Conservation (phyloP, 768 basidiomycete species). For the Boletus subparvulus region DNA sequence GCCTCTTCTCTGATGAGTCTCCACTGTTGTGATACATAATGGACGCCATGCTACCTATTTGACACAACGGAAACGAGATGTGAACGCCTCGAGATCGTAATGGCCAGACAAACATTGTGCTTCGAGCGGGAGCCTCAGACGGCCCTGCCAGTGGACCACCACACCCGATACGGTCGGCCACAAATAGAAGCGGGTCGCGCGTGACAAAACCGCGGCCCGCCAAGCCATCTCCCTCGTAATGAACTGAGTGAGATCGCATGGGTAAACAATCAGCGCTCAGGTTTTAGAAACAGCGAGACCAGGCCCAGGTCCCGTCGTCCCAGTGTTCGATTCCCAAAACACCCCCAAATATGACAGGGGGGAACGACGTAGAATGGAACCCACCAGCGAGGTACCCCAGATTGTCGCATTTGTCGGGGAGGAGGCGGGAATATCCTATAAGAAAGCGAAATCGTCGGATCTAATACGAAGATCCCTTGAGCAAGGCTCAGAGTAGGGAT, state of each 20-base stretch:
- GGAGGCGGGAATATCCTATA: neutral
- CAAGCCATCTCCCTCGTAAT: constrained; percentile 19
- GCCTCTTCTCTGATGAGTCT: neutral
- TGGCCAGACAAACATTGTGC: constrained; percentile 1
- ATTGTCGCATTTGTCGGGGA: constrained; percentile 9
- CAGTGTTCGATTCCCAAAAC: neutral
- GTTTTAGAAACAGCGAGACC: constrained; percentile 3
- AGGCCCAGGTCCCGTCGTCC: constrained; percentile 1
- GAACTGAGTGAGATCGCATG: constrained; percentile 18
- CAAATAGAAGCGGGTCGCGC: constrained; percentile 15
- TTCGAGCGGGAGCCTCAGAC: neutral
- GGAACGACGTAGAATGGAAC: constrained; percentile 21
- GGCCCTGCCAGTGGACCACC: constrained; percentile 8
- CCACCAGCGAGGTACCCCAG: constrained; percentile 14
- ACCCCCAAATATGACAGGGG: constrained; percentile 2
- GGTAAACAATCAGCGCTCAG: constrained; percentile 5
- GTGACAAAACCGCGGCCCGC: constrained; percentile 21
- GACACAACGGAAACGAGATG: constrained; percentile 5
- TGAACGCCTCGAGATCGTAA: neutral
- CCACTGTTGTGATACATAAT: constrained; percentile 18
- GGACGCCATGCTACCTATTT: neutral
- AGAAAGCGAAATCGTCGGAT: constrained; percentile 17
- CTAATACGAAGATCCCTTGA: constrained; percentile 13
- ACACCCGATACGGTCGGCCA: neutral
- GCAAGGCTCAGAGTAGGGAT: constrained; percentile 10